Evolutionary conservation across 75 land plant genomes (phyloP), one percentile per base, ranked within the genome.

Genomic region (Picea sitchensis): DNA sequence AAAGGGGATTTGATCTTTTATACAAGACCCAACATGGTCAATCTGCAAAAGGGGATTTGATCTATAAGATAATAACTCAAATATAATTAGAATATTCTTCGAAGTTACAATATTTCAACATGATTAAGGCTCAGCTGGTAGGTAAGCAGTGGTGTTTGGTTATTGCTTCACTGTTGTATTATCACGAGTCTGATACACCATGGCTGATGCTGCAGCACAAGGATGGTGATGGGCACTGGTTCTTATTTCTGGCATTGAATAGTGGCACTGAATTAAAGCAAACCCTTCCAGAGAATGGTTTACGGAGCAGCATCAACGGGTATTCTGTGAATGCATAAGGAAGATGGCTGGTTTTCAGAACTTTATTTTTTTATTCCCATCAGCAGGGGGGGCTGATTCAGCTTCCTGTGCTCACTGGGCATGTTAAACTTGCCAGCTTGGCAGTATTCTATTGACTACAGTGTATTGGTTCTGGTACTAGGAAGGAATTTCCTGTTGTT

Each of bases 111-210:
- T n/a, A n/a, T n/a, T n/a, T n/a, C n/a, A n/a, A n/a, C n/a, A n/a
- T 85, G 26, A 62, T 83, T 61, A 59, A 68, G 59, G 64, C 79
- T 12, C 69, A 83, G 41, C 36, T 60, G 3, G 87, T 79, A 4
- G 84, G 86, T 60, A 85, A 79, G 74, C 20, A 79, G 3, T 85
- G 87, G 87, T 34, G 34, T 26, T 83, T 86, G 17, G 23, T 14
- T 18, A n/a, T 61, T 61, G 3, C 64, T n/a, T 18, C 21, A 18
- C 4, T 18, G 5, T 47, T 47, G 51, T 47, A 47, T 47, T 69
- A 41, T 36, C 58, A 57, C n/a, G 59, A 56, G 23, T 13, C 54
- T 21, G 80, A 75, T 57, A 75, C 59, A 13, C 76, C 76, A 75
- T 75, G 76, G 76, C 59, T 57, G 59, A 57, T 75, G 76, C 0